Percentiles rank a stretch among this genome's conserved stretches.
Evolutionary conservation across 352 stramenopile species (phyloP).

Genomic region (Phytophthora kernoviae): DNA sequence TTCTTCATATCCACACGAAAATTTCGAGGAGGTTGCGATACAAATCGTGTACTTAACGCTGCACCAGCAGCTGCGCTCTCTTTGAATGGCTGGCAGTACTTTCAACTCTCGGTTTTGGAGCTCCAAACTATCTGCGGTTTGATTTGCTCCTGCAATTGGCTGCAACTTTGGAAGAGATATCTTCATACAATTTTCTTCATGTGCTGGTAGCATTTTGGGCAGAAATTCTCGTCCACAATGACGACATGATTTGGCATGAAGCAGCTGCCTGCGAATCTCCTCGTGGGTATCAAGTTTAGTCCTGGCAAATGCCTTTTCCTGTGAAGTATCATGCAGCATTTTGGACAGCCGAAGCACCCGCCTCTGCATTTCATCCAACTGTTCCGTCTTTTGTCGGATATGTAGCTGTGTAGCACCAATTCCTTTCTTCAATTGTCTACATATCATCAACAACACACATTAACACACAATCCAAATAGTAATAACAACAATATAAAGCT

Average conservation of each 20-base stretch:
- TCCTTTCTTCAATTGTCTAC: slow-evolving; percentile 45
- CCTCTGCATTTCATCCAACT: slow-evolving; percentile 51
- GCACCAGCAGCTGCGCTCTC: background rate
- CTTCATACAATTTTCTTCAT: slow-evolving; percentile 34
- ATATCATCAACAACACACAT: slow-evolving; percentile 1
- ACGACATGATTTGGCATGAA: slow-evolving; percentile 28
- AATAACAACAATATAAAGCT: background rate
- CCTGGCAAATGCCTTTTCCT: slow-evolving; percentile 50
- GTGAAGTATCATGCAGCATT: slow-evolving; percentile 38
- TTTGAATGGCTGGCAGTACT: slow-evolving; percentile 3
- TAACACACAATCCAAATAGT: background rate
- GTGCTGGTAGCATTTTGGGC: slow-evolving; percentile 24
- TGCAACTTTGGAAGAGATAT: slow-evolving; percentile 6
- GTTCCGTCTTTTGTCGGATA: slow-evolving; percentile 52
- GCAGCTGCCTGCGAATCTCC: slow-evolving; percentile 40
- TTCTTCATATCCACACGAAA: slow-evolving; percentile 40
- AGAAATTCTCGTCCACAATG: slow-evolving; percentile 45
- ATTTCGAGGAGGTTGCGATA: slow-evolving; percentile 70
- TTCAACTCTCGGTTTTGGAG: slow-evolving; percentile 1
- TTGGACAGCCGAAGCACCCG: slow-evolving; percentile 53
- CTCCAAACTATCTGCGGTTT: slow-evolving; percentile 26
- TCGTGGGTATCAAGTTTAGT: slow-evolving; percentile 46
- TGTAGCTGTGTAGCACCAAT: slow-evolving; percentile 41
- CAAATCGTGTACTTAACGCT: slow-evolving; percentile 34
- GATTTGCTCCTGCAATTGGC: slow-evolving; percentile 20